A percentile compares a stretch with the other conserved stretches of the same genome.
These are phyloP conservation scores for Solanum paucissectum DNA, from an alignment of 257 asterid species.

Conservation along the genomic window DNA sequence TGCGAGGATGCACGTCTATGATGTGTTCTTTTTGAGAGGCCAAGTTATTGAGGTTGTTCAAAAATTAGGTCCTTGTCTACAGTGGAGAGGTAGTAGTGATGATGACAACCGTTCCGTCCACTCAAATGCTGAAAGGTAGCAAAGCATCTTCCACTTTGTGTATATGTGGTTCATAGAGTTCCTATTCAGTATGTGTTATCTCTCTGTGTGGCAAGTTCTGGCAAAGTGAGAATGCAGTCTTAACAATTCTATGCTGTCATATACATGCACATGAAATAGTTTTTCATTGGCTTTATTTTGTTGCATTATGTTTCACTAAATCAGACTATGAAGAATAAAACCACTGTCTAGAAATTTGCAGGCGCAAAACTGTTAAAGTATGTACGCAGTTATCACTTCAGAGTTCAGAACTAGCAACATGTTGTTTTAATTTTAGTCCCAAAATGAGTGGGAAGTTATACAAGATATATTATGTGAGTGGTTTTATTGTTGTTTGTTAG, in stretches of 20 bases:
- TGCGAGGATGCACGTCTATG: slow-evolving; percentile 63
- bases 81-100: slow-evolving; percentile 27
- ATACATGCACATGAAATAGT: neutral
- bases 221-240: neutral
- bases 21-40: slow-evolving; percentile 67
- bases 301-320: neutral
- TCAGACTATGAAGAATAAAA: neutral
- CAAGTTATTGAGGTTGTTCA: slow-evolving; percentile 49
- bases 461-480: neutral
- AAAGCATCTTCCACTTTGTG: neutral
- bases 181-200: neutral
- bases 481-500: neutral
- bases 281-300: neutral
- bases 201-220: neutral
- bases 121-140: slow-evolving; percentile 78
- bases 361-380: neutral
- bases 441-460: neutral
- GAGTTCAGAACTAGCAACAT: neutral
- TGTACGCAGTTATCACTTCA: neutral
- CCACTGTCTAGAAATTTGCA: neutral
- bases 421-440: neutral
- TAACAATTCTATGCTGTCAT: neutral
- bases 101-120: slow-evolving; percentile 39
- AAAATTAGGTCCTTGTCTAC: slow-evolving; percentile 71
- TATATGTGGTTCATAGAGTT: neutral